A percentile compares a stretch with the other conserved stretches of the same genome.
Conservation (phyloP, 225 moss, liverwort and hornwort genomes). For the Asterella californica region DNA sequence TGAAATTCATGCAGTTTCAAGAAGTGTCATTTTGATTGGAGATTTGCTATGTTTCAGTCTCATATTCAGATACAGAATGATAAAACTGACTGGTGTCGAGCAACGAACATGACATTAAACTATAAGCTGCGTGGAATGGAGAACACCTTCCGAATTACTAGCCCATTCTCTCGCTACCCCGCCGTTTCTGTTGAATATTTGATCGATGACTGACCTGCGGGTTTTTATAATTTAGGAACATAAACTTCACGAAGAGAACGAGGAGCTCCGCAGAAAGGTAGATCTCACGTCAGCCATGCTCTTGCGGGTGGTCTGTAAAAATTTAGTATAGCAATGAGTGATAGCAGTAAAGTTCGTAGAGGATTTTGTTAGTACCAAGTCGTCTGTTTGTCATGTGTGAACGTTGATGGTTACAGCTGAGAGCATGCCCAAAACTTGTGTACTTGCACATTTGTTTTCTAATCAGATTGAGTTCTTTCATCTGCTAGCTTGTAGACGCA, state of each 20-base stretch:
- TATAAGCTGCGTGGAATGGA: too few relatives aligned
- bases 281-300: not conserved
- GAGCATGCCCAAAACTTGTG: too few relatives aligned
- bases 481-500: slow-evolving; percentile 70
- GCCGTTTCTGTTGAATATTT: not conserved
- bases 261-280: slow-evolving; percentile 79
- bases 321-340: too few relatives aligned
- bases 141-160: not conserved
- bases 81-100: too few relatives aligned
- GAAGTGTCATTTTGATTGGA: not conserved
- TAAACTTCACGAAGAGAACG: slow-evolving; percentile 66
- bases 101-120: too few relatives aligned
- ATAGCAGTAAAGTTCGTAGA: not conserved
- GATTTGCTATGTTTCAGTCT: too few relatives aligned
- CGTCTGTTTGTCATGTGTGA: not conserved
- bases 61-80: too few relatives aligned
- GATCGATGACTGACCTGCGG: not conserved
- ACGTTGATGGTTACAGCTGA: not conserved
- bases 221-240: slow-evolving; percentile 24
- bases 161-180: not conserved
- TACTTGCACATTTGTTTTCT: not conserved
- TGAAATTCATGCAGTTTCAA: not conserved
- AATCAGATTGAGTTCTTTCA: not conserved
- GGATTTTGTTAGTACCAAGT: not conserved
- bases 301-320: not conserved